Percentiles rank a stretch among this genome's conserved stretches.
Evolutionary conservation across 2,329 filamentous ascomycete genomes (phyloP).

Genomic region (Emydomyces testavorans): DNA sequence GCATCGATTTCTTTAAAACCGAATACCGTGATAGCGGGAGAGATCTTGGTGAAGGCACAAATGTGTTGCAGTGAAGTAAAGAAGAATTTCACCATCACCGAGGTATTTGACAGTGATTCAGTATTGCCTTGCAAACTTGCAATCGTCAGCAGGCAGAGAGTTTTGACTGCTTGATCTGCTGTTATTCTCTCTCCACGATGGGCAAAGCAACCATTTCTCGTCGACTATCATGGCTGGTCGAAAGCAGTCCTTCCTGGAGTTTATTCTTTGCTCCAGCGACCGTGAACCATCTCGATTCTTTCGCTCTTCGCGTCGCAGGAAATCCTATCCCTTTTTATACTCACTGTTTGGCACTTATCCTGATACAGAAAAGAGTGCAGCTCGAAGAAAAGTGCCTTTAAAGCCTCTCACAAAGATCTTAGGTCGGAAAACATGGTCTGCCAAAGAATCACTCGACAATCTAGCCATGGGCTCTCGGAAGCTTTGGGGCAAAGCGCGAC

Average conservation of each 20-base stretch:
- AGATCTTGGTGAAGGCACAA: no score
- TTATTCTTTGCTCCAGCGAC: slow-evolving; percentile 2
- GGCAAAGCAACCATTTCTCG: not conserved
- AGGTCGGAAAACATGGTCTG: not conserved
- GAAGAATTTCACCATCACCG: no score
- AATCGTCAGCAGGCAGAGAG: not conserved
- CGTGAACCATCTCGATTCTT: not conserved
- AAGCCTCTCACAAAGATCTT: not conserved
- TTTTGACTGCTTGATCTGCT: not conserved
- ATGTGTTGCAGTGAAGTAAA: no score
- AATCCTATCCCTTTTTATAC: not conserved
- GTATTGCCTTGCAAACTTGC: not conserved
- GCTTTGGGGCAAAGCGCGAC: not conserved
- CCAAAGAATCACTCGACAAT: not conserved
- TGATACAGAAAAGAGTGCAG: not conserved
- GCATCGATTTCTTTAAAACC: no score
- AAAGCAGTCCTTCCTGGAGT: not conserved
- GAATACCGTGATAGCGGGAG: no score
- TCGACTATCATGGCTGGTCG: not conserved
- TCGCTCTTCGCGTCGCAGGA: not conserved
- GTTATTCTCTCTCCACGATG: not conserved
- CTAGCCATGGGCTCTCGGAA: not conserved
- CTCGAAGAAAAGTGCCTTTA: not conserved
- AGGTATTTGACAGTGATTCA: slow-evolving; percentile 4
- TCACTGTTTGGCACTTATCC: not conserved